Conservation (phyloP, 192 early-diverging fungal genomes). For the Coemansia sp. region DNA sequence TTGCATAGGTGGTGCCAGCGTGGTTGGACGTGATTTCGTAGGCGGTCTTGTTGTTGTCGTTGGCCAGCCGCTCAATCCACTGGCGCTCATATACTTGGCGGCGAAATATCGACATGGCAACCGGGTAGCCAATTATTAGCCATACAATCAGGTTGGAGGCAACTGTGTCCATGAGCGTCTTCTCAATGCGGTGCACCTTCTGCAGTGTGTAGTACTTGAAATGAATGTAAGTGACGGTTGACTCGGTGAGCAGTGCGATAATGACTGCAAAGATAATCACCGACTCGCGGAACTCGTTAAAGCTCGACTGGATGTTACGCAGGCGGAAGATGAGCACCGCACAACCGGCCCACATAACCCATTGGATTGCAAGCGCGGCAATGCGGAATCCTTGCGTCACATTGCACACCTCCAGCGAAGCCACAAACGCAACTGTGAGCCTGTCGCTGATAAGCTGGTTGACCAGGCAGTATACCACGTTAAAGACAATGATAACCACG, state of each 20-base stretch:
- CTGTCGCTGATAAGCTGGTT: slow-evolving; percentile 12
- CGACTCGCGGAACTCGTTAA: slow-evolving; percentile 45
- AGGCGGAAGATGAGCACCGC: slow-evolving; percentile 36
- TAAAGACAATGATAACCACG: slow-evolving; percentile 6
- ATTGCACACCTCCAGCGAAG: slow-evolving; percentile 8
- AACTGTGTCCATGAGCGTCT: slow-evolving; percentile 32
- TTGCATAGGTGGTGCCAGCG: slow-evolving; percentile 20
- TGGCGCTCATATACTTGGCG: slow-evolving; percentile 23
- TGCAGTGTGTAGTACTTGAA: slow-evolving; percentile 26
- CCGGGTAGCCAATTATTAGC: slow-evolving; percentile 38
- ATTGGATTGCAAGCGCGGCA: slow-evolving; percentile 18
- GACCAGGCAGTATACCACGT: slow-evolving; percentile 15
- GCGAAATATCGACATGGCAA: slow-evolving; percentile 33
- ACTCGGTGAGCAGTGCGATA: slow-evolving; percentile 23
- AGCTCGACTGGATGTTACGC: slow-evolving; percentile 48
- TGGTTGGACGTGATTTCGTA: slow-evolving; percentile 24
- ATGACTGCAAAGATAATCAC: slow-evolving; percentile 25
- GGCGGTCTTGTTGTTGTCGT: slow-evolving; percentile 39
- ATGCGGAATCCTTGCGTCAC: slow-evolving; percentile 14
- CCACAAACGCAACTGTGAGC: slow-evolving; percentile 9
- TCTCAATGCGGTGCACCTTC: slow-evolving; percentile 23
- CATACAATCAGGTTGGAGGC: slow-evolving; percentile 29
- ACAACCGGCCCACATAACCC: slow-evolving; percentile 31
- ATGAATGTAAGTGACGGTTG: slow-evolving; percentile 22
- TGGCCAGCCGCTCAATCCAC: slow-evolving; percentile 40